Base-by-base conservation (phyloP, 805 yeast species). In the Sungouiella blattae region DNA sequence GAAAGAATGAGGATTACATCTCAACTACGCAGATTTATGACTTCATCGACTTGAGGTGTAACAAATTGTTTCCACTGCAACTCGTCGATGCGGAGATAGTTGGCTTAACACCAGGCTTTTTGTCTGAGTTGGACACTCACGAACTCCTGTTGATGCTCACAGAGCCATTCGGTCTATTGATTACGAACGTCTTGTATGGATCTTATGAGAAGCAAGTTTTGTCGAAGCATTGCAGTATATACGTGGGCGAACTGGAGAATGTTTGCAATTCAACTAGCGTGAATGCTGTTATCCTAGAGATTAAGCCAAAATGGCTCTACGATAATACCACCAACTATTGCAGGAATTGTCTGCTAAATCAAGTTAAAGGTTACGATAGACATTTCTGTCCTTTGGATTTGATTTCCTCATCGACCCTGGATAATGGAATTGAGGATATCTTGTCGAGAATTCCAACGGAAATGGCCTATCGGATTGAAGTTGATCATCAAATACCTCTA, bases 121-220 rank as follows among this genome's bases (percentile, higher is more conserved):
- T 59, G 4, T 42, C 50, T 33, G 40, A 43, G 5, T 47, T 67
- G 21, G 55, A 60, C 27, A 50, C 48, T 15, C 36, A 43, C 4
- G 64, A 59, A 24, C 47, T 43, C 30, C 46, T 33, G 33, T 42
- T 68, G 26, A 63, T 58, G 66, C 32, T 52, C 2, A 57, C 60
- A 16, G 78, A 73, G 42, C 53, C 64, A 2, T 63, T 56, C 42
- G 78, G 75, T 2, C 47, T 73, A 7, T 42, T 73, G 14, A 54
- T 71, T 28, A 71, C 74, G 2, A 67, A 71, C 43, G 52, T 71
- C 6, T 36, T 70, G 6, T 58, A 60, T 27, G 61, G 62, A 1
- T 46, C 59, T 15, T 62, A 60, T 18, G 36, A 47, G 13, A 47
- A 55, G 23, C 47, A 55, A 5, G 37, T 33, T 7, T 48, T 60